Evolutionary conservation across 805 yeast species (phyloP).

Genomic region (Metschnikowia reukaufii): DNA sequence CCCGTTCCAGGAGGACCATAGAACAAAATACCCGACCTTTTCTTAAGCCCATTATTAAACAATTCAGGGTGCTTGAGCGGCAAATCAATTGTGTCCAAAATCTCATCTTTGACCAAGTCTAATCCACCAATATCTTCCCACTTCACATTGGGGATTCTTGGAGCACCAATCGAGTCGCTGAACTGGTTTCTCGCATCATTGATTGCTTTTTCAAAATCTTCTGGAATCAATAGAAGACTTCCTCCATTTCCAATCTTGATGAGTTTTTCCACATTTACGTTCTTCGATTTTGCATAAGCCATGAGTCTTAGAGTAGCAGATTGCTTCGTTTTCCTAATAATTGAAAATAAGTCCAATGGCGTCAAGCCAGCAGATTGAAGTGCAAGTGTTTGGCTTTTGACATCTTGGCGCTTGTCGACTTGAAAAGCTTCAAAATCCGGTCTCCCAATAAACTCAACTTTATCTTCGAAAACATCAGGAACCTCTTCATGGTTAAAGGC

Average conservation of each 20-base stretch:
- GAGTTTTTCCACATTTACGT: slow-evolving; percentile 26
- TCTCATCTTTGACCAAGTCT: slow-evolving; percentile 86
- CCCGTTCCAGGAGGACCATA: slow-evolving; percentile 99
- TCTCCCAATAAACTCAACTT: slow-evolving; percentile 20
- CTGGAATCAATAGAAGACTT: slow-evolving; percentile 48
- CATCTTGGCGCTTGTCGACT: slow-evolving; percentile 34
- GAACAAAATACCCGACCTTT: slow-evolving; percentile 89
- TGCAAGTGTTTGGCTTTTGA: slow-evolving; percentile 59
- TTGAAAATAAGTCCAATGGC: slow-evolving; percentile 75
- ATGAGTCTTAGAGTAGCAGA: slow-evolving; percentile 53
- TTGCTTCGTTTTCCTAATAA: slow-evolving; percentile 63
- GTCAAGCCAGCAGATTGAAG: slow-evolving; percentile 91
- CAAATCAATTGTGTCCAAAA: slow-evolving; percentile 92
- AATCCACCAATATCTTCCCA: slow-evolving; percentile 99
- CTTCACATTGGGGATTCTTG: slow-evolving; percentile 87
- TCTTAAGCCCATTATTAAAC: slow-evolving; percentile 84
- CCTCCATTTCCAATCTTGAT: slow-evolving; percentile 57
- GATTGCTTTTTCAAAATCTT: slow-evolving; percentile 68
- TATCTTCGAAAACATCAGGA: slow-evolving; percentile 23
- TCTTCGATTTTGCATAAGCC: slow-evolving; percentile 27
- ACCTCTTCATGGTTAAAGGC: slow-evolving; percentile 8
- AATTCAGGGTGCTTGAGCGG: slow-evolving; percentile 92
- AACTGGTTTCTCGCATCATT: slow-evolving; percentile 81
- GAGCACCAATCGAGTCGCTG: slow-evolving; percentile 95
- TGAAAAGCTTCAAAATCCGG: slow-evolving; percentile 20